Evolutionary conservation across 192 early-diverging fungal genomes (phyloP).

Genomic region (Chytriomyces confervae): DNA sequence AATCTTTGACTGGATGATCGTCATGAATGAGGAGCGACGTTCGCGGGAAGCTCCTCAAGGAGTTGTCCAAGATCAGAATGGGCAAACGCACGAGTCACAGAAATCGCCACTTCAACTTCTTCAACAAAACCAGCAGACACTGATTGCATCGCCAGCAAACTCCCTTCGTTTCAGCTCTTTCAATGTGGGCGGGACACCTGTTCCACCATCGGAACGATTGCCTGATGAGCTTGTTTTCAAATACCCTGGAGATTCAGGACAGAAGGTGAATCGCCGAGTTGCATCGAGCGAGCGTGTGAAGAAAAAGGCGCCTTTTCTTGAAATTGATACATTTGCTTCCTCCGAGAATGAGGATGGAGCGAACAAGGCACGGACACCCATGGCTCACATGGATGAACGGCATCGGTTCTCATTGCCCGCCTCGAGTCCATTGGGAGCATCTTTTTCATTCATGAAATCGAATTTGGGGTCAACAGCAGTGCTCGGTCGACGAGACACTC

Average conservation of each 20-base stretch:
- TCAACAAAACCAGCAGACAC: not conserved
- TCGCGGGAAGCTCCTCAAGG: conserved; percentile 45
- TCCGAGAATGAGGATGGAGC: not conserved
- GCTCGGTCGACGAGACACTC: not conserved
- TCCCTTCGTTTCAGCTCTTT: not conserved
- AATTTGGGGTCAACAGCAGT: not conserved
- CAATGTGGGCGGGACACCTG: not conserved
- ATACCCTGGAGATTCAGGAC: no score
- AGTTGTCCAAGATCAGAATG: conserved; percentile 42
- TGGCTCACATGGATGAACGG: not conserved
- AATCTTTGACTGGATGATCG: conserved; percentile 91
- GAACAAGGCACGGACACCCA: not conserved
- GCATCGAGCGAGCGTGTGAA: not conserved
- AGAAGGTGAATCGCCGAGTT: not conserved
- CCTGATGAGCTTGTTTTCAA: not conserved
- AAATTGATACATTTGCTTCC: no score
- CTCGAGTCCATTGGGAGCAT: not conserved
- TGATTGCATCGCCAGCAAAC: not conserved
- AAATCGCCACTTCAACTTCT: conserved; percentile 4
- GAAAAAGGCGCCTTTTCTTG: not conserved
- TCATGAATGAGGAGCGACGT: conserved; percentile 55
- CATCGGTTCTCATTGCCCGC: not conserved
- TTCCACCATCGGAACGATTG: not conserved
- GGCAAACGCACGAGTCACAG: conserved; percentile 34
- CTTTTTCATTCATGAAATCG: not conserved